Conservation (phyloP, 2,329 filamentous ascomycete genomes). For the Ascochyta koolunga region DNA sequence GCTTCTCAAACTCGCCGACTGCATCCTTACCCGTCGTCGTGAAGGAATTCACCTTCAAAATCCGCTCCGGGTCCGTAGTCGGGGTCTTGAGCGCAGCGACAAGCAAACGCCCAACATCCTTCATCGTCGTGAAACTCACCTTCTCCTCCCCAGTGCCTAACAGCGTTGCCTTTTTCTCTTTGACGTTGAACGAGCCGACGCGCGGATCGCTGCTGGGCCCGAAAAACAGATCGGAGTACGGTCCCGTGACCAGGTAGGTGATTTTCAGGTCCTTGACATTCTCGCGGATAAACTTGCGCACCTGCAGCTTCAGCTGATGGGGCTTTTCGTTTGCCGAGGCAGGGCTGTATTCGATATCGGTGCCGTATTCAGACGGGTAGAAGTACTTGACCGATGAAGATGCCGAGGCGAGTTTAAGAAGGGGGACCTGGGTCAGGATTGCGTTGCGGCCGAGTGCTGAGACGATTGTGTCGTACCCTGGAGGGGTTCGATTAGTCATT, state of each 20-base stretch:
- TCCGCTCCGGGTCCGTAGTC: slow-evolving; percentile 54
- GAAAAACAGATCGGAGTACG: slow-evolving; percentile 70
- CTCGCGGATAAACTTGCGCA: slow-evolving; percentile 65
- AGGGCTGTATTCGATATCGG: slow-evolving; percentile 63
- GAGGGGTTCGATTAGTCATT: too few species aligned
- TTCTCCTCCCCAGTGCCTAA: slow-evolving; percentile 66
- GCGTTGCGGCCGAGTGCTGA: slow-evolving; percentile 69
- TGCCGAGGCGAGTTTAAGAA: slow-evolving; percentile 66
- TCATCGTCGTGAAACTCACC: slow-evolving; percentile 73
- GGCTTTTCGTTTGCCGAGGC: slow-evolving; percentile 66
- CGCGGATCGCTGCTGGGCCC: slow-evolving; percentile 46
- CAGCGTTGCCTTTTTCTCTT: slow-evolving; percentile 63
- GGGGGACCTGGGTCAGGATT: slow-evolving; percentile 64
- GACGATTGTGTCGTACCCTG: slow-evolving; percentile 68
- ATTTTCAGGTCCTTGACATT: slow-evolving; percentile 62
- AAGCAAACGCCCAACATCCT: slow-evolving; percentile 72
- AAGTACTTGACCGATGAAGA: slow-evolving; percentile 65
- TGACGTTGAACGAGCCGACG: slow-evolving; percentile 65
- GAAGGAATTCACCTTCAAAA: slow-evolving; percentile 74
- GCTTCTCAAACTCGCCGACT: slow-evolving; percentile 70
- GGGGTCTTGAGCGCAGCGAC: slow-evolving; percentile 67
- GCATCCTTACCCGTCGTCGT: slow-evolving; percentile 68
- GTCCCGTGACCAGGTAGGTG: slow-evolving; percentile 73
- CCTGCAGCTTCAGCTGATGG: slow-evolving; percentile 72
- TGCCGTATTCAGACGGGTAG: slow-evolving; percentile 61